Evolutionary conservation across 345 rosid genomes (phyloP).

Genomic region (Salix koriyanagi): DNA sequence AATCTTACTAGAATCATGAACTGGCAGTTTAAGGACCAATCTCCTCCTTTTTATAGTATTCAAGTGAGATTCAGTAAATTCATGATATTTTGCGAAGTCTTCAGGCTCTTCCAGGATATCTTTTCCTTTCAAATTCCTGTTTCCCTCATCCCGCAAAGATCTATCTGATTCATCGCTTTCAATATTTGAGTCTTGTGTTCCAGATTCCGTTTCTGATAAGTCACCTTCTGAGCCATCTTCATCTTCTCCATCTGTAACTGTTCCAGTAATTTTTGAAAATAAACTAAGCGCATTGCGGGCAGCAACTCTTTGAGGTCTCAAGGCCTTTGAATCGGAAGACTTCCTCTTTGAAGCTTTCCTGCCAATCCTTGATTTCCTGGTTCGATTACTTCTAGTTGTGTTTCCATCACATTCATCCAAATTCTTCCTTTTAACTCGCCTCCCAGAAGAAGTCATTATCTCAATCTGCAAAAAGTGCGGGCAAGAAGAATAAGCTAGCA

Average conservation of each 20-base stretch:
- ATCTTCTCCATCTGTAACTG: conserved; percentile 68
- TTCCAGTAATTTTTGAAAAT: conserved; percentile 79
- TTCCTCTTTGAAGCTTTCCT: conserved; percentile 49
- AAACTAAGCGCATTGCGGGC: conserved; percentile 86
- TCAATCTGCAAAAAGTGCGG: conserved; percentile 45
- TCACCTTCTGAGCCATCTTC: conserved; percentile 67
- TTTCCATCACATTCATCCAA: conserved; percentile 66
- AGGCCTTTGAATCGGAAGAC: conserved; percentile 61
- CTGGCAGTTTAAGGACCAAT: conserved; percentile 75
- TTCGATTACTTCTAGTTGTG: conserved; percentile 36
- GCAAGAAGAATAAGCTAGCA: background rate
- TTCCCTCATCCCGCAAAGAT: conserved; percentile 45
- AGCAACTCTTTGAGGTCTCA: conserved; percentile 92
- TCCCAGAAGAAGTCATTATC: conserved; percentile 85
- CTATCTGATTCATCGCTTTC: conserved; percentile 65
- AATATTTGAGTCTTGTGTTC: conserved; percentile 46
- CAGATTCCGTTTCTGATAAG: conserved; percentile 66
- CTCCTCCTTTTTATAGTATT: conserved; percentile 56
- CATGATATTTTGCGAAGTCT: conserved; percentile 32
- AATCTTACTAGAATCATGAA: conserved; percentile 48
- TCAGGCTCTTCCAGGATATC: conserved; percentile 52
- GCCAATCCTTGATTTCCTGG: conserved; percentile 52
- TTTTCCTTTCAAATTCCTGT: conserved; percentile 68
- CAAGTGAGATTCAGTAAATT: conserved; percentile 40
- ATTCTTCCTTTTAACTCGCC: conserved; percentile 85